A percentile compares a stretch with the other conserved stretches of the same genome.
Evolutionary conservation across 768 basidiomycete genomes (phyloP).

Genomic region (Chalciporus pseudorubinellus): DNA sequence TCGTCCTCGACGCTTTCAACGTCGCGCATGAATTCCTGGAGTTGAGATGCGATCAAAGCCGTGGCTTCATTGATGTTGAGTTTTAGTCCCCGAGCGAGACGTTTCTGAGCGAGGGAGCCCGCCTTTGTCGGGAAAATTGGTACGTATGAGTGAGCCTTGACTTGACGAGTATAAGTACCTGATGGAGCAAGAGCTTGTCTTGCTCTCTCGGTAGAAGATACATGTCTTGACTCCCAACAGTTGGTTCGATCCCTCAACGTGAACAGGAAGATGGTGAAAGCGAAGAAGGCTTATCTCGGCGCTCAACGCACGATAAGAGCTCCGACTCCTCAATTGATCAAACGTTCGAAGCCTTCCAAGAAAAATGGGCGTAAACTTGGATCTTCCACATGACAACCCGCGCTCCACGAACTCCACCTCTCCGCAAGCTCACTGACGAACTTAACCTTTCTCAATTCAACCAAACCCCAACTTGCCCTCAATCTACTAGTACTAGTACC

Average conservation of each 20-base stretch:
- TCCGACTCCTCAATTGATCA: too few species aligned
- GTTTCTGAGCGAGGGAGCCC: constrained; percentile 89
- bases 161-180: constrained; percentile 36
- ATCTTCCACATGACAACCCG: too few species aligned
- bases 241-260: neutral
- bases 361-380: too few species aligned
- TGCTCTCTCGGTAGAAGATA: constrained; percentile 72
- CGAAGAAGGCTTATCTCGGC: neutral
- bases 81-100: constrained; percentile 87
- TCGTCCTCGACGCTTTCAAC: constrained; percentile 38
- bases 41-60: constrained; percentile 86
- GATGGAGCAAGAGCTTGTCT: constrained; percentile 72
- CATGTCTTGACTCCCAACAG: constrained; percentile 39
- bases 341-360: too few species aligned
- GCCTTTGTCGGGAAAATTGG: constrained; percentile 41
- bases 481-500: too few species aligned
- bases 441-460: too few species aligned
- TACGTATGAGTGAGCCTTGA: neutral
- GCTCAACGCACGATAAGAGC: too few species aligned
- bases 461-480: too few species aligned
- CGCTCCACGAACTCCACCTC: too few species aligned
- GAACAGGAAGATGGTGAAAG: neutral
- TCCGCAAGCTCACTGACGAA: neutral
- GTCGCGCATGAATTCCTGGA: constrained; percentile 95
- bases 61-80: constrained; percentile 87